Evolutionary conservation across 352 stramenopile genomes (phyloP).

Genomic region (Phytophthora foliorum): DNA sequence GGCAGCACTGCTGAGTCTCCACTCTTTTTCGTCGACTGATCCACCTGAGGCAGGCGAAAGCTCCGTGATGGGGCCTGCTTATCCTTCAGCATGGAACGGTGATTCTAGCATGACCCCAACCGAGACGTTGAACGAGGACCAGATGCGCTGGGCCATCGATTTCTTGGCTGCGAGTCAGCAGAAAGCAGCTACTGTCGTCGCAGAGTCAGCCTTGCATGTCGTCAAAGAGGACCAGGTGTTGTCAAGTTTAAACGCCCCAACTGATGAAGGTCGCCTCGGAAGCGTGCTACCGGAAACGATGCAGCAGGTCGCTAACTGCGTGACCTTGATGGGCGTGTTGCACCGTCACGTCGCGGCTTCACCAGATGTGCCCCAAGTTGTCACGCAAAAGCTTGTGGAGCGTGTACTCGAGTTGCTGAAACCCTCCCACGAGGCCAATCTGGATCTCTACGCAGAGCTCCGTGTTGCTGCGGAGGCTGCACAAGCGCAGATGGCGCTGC

Average conservation of each 20-base stretch:
- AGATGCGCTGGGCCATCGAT: constrained; percentile 75
- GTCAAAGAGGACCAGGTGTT: constrained; percentile 27
- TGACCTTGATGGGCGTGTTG: constrained; percentile 70
- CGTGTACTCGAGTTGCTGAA: constrained; percentile 71
- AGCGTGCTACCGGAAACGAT: constrained; percentile 49
- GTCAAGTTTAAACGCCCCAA: constrained; percentile 6
- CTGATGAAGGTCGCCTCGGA: constrained; percentile 10
- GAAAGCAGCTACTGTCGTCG: constrained; percentile 45
- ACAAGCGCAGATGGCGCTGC: constrained; percentile 41
- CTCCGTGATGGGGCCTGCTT: not conserved
- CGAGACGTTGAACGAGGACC: constrained; percentile 50
- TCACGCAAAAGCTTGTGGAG: constrained; percentile 72
- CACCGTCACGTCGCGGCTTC: constrained; percentile 30
- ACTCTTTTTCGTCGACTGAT: constrained; percentile 48
- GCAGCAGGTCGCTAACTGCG: constrained; percentile 61
- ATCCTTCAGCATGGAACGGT: constrained; percentile 15
- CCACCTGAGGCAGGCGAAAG: not conserved
- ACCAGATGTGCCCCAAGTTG: constrained; percentile 46
- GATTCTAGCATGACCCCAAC: constrained; percentile 18
- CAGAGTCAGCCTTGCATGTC: constrained; percentile 21
- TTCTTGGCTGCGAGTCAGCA: constrained; percentile 62
- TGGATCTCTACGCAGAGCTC: constrained; percentile 76
- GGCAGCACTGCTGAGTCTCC: constrained; percentile 65
- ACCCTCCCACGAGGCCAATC: constrained; percentile 60
- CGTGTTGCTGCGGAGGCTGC: constrained; percentile 39